A percentile compares a stretch with the other conserved stretches of the same genome.
Evolutionary conservation across 2,329 filamentous ascomycete genomes (phyloP).

Genomic region (Claviceps sp.): DNA sequence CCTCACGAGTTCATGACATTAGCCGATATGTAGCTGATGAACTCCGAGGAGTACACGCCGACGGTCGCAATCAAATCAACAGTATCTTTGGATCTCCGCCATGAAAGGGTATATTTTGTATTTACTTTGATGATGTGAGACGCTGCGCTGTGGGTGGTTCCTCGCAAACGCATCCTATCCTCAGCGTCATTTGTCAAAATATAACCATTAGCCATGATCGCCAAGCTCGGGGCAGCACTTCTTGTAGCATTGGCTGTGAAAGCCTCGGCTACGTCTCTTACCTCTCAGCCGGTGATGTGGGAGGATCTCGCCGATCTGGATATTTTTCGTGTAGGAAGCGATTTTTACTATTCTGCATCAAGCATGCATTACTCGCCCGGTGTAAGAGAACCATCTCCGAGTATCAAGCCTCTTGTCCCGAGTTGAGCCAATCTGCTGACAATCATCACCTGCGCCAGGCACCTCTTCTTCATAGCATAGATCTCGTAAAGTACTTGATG

Average conservation of each 20-base stretch:
- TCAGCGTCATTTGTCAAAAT: too few relatives aligned
- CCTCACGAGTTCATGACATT: too few relatives aligned
- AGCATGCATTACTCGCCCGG: constrained; percentile 1
- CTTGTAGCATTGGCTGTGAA: background rate
- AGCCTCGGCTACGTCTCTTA: background rate
- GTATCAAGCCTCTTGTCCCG: background rate
- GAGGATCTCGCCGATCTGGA: background rate
- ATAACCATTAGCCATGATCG: background rate
- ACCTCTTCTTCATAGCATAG: background rate
- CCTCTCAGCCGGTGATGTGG: background rate
- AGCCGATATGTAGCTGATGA: too few relatives aligned
- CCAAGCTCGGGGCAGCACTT: background rate
- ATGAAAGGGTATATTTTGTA: too few relatives aligned
- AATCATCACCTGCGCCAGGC: background rate
- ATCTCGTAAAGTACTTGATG: background rate
- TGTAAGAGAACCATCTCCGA: background rate
- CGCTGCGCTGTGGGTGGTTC: too few relatives aligned
- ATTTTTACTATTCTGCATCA: background rate
- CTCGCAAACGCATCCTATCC: too few relatives aligned
- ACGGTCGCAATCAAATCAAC: too few relatives aligned
- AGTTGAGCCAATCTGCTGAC: background rate
- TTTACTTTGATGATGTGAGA: too few relatives aligned
- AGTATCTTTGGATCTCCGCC: too few relatives aligned
- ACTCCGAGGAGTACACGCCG: too few relatives aligned
- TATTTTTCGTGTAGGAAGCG: background rate